Base-by-base conservation (phyloP, 345 rosid genomes). In the Hirschfeldia incana region DNA sequence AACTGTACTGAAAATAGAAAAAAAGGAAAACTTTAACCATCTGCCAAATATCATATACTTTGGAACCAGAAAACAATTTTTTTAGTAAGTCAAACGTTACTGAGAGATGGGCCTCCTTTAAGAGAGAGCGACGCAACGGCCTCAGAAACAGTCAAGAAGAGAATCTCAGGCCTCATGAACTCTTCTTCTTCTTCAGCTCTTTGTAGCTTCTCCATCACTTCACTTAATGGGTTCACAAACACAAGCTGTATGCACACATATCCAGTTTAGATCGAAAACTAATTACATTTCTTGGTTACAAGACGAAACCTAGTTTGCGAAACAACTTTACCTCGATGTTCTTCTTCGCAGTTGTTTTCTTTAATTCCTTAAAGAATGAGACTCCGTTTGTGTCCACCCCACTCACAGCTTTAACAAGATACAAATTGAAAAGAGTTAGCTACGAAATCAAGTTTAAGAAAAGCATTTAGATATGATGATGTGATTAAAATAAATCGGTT, bases 341-440 rank as follows among this genome's bases (percentile, higher is more conserved):
- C 73, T 81, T 89, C 78, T 80, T 90, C 2, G 87, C 89, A 62
- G 89, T 74, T 78, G 86, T 82, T 85, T 86, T 87, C 84, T 79
- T 86, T 69, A 93, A 66, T 70, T 95, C 99, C 57, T 67, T 85
- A 29, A 95, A 74, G 67, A 95, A 85, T 2, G 89, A 64, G 65
- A 90, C 86, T 7, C 98, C 99, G 27, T 88, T 95, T 51, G 98
- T 93, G 85, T 95, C 99, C 15, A 91, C 90, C 71, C 89, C 84
- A 62, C 87, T 88, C 78, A 90, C 97, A 74, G 92, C 99, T 95
- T 49, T 74, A 72, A 67, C 51, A 63, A 11, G 10, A n/a, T 21
- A 58, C 4, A 21, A 51, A 58, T 12, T 21, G 51, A 63, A 36
- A 11, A 53, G 3, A 72, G 21, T 72, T 57, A 58, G 77, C 65